Evolutionary conservation across 225 moss, liverwort and hornwort genomes (phyloP).

Genomic region (Sphagnum tenellum): DNA sequence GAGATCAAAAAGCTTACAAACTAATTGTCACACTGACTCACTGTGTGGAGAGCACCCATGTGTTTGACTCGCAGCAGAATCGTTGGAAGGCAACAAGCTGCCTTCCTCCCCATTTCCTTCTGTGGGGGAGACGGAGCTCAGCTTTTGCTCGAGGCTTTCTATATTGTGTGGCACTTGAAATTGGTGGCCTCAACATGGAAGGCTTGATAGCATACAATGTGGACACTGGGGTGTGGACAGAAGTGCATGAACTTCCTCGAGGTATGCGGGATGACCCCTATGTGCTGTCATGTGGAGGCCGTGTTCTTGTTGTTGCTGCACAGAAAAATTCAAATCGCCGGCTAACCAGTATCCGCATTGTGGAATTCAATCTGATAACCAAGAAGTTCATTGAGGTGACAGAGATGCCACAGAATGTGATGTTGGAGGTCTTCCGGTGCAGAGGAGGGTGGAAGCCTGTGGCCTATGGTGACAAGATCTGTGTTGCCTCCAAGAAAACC

Average conservation of each 20-base stretch:
- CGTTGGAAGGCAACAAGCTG: slow-evolving; percentile 47
- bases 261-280: slow-evolving; percentile 54
- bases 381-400: slow-evolving; percentile 39
- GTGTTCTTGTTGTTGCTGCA: slow-evolving; percentile 46
- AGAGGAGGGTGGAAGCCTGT: slow-evolving; percentile 53
- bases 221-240: slow-evolving; percentile 42
- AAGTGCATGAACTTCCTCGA: slow-evolving; percentile 42
- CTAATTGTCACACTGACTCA: slow-evolving; percentile 42
- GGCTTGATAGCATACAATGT: slow-evolving; percentile 52
- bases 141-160: slow-evolving; percentile 49
- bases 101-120: slow-evolving; percentile 40
- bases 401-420: slow-evolving; percentile 65
- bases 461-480: slow-evolving; percentile 41
- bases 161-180: slow-evolving; percentile 53
- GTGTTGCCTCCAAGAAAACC: slow-evolving; percentile 55
- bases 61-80: slow-evolving; percentile 42
- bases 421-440: slow-evolving; percentile 55
- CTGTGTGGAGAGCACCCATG: slow-evolving; percentile 43
- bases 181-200: slow-evolving; percentile 48
- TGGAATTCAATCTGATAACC: slow-evolving; percentile 42
- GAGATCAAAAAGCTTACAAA: slow-evolving; percentile 26
- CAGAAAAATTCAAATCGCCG: slow-evolving; percentile 49
- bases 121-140: slow-evolving; percentile 45
- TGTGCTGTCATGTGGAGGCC: slow-evolving; percentile 35
- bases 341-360: slow-evolving; percentile 53